Evolutionary conservation across 2,329 filamentous ascomycete genomes (phyloP).

Genomic region (Fusarium udum): DNA sequence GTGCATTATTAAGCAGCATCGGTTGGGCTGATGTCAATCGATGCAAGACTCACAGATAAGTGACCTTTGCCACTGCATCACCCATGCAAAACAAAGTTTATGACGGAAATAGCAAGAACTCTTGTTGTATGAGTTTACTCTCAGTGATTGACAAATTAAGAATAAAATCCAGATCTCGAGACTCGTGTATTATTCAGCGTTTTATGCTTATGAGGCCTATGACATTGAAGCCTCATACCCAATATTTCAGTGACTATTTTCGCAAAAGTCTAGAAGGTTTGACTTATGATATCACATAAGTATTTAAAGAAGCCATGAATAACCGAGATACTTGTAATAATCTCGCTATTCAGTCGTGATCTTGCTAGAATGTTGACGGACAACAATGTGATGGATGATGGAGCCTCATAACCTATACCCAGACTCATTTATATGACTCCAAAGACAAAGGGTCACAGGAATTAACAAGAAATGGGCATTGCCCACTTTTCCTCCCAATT

Average conservation of each 20-base stretch:
- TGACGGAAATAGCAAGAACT: fast-evolving
- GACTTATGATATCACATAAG: fast-evolving
- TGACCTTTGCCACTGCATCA: background rate
- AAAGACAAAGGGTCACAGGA: too few species aligned
- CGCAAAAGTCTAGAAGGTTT: fast-evolving
- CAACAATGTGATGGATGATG: background rate
- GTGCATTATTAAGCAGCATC: conserved; percentile 12
- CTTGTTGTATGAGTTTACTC: fast-evolving
- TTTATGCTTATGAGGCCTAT: fast-evolving
- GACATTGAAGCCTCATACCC: fast-evolving
- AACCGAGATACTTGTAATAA: background rate
- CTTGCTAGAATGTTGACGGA: fast-evolving
- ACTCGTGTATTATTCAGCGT: fast-evolving
- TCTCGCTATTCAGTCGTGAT: background rate
- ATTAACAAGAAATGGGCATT: background rate
- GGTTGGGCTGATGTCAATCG: background rate
- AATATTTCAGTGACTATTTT: background rate
- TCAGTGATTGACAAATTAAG: background rate
- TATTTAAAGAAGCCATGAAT: background rate
- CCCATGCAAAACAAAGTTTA: background rate
- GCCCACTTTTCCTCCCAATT: background rate
- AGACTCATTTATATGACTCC: background rate
- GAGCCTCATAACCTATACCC: background rate
- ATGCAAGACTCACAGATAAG: background rate
- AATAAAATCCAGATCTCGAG: background rate